A percentile compares a stretch with the other conserved stretches of the same genome.
Conservation (phyloP, 441 rosid species). For the Manihot esculenta region DNA sequence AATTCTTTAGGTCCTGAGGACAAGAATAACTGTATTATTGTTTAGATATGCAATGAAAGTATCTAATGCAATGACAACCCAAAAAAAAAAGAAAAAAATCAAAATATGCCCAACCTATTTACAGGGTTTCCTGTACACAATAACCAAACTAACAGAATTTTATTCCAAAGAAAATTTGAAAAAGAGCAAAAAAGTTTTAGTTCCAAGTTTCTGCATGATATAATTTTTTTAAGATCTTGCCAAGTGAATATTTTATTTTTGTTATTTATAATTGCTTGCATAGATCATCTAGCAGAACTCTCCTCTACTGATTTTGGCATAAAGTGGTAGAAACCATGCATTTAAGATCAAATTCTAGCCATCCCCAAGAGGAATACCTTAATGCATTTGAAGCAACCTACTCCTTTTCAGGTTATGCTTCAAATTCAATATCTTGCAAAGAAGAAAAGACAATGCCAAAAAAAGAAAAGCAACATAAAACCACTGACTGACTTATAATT, state of each 20-base stretch:
- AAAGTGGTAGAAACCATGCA: not conserved
- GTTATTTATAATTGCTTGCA: not conserved
- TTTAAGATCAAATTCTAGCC: not conserved
- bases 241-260: not conserved
- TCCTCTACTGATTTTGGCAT: not conserved
- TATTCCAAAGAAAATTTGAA: not conserved
- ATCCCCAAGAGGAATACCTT: not conserved
- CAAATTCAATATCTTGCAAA: not conserved
- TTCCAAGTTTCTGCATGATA: too few species aligned
- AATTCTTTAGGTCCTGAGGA: slow-evolving; percentile 69
- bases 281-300: not conserved
- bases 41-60: slow-evolving; percentile 22
- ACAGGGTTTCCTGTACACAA: not conserved
- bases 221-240: not conserved
- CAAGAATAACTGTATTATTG: slow-evolving; percentile 23
- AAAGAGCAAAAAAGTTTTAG: not conserved
- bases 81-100: not conserved
- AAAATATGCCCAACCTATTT: not conserved
- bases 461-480: not conserved
- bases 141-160: not conserved
- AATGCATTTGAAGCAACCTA: not conserved
- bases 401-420: not conserved
- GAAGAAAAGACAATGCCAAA: not conserved
- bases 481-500: not conserved
- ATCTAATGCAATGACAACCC: not conserved